Evolutionary conservation across 1,284 basidiomycete genomes (phyloP), one percentile per base, ranked within the genome.

Genomic region (Fomes fomentarius): DNA sequence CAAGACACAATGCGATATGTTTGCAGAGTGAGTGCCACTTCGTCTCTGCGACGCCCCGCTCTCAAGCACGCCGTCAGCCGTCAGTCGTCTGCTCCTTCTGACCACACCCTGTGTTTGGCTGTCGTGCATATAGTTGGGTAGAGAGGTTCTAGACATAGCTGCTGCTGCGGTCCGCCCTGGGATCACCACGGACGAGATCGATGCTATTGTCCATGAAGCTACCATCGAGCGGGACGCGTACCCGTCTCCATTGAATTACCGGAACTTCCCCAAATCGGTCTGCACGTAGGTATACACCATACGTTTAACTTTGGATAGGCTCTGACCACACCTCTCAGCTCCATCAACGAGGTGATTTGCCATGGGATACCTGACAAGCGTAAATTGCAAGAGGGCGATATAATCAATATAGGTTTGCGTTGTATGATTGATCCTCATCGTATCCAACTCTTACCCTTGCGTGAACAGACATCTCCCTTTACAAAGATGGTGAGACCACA

Each of bases 271-370:
- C 24, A 98, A 98, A 78, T 97, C 94, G 40, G 86, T 98, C 43
- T 99, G 97, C 88, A 96, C 91, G 86, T 92, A 75, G 67, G 91
- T 82, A 22, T 14, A 39, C 11, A 54, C 7, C 50, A 21, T 39
- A 39, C 17, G 21, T 33, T 24, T 7, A 6, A 9, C 11, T 11
- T 50, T 38, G 21, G 53, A 53, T 53, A 30, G 47, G 25, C 57
- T 47, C 41, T 51, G n/a, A 50, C 39, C 50, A 39, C n/a, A n/a
- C n/a, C n/a, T 5, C 38, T 25, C 62, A 91, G 91, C 28, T 94
- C 93, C 25, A 77, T 99, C 38, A 99, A 99, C 73, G 97, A 99
- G 73, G 89, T 88, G 52, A 96, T 99, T 66, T 99, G 97, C 71
- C 97, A 99, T 72, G 94, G 94, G 51, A 97, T 98, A 61, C 95